Base-by-base conservation (phyloP, 2,329 filamentous ascomycete genomes). In the Albophoma yamanashiensis region DNA sequence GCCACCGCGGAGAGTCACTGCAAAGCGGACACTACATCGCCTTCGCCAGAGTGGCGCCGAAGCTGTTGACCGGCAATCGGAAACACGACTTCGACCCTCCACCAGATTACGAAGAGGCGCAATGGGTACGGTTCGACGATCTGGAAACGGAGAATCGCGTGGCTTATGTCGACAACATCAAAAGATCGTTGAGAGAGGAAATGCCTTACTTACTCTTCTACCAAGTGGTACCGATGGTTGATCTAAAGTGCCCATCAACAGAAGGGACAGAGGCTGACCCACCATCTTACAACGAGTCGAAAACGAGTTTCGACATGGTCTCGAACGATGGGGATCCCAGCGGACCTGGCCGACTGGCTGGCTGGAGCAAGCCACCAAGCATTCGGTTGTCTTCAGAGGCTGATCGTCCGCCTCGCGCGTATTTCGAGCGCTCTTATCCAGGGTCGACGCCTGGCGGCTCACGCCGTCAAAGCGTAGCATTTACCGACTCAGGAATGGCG, bases 181-280 rank as follows among this genome's bases (percentile, higher is more conserved):
- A 89, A 62, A 76, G 88, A 65, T 88, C 90, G 0, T 76, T 97
- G 57, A 88, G 85, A 65, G 82, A 88, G n/a, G 92, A 97, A 71
- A 95, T 91, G 71, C 93, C 94, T 0, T 97, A 97, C 71, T 82
- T 97, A 8, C 79, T 99, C 0, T 97, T 97, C 73, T 99, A 97
- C 69, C 93, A 97, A 72, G 90, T 97, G 47, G 83, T 95, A 38
- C 92, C 93, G 0, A 91, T 95, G 68, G 84, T 91, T 38, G 89
- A 92, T 60, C 82, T 88, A 9, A 76, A 79, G 1, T 69, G 75
- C 1, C 74, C 76, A 15, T 80, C 80, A 6, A 76, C 77, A 0
- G 78, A 80, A 8, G 74, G 74, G 53, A 78, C 75, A 1, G 76
- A 78, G 39, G 72, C 73, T 2, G 78, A 79, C 40, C 85, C 84